Conservation (phyloP, 441 rosid species). For the Populus hybrid region DNA sequence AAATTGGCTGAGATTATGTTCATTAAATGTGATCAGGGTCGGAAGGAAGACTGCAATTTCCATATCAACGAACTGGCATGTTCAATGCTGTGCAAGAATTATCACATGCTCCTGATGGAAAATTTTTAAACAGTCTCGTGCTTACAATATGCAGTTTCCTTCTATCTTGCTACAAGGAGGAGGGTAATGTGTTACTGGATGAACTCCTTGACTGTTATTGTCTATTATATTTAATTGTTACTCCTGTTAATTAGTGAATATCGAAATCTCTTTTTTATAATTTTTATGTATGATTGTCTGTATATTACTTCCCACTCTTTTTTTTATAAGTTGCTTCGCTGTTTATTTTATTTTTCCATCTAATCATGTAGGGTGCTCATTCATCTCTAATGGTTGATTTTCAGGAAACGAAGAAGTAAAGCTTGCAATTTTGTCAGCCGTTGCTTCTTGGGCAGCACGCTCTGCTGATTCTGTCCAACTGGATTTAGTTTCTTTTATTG, state of each 20-base stretch:
- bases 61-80: slow-evolving; percentile 41
- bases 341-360: not conserved
- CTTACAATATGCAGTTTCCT: slow-evolving; percentile 59
- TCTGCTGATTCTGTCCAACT: slow-evolving; percentile 64
- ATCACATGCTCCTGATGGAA: slow-evolving; percentile 86
- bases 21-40: slow-evolving; percentile 56
- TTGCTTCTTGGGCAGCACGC: slow-evolving; percentile 80
- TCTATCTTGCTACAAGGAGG: slow-evolving; percentile 74
- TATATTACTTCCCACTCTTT: not conserved
- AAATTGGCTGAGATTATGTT: not conserved
- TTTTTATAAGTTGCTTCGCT: too few relatives aligned
- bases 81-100: slow-evolving; percentile 76
- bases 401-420: slow-evolving; percentile 97
- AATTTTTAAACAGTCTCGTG: slow-evolving; percentile 65
- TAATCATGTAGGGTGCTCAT: slow-evolving; percentile 14
- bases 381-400: slow-evolving; percentile 24
- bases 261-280: not conserved
- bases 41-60: slow-evolving; percentile 93
- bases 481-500: slow-evolving; percentile 65
- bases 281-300: not conserved
- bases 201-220: slow-evolving; percentile 2
- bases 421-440: slow-evolving; percentile 67
- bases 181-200: slow-evolving; percentile 53
- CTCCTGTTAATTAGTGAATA: not conserved
- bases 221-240: not conserved